These are phyloP conservation scores for Naganishia sp. DNA, from an alignment of 1,284 basidiomycete genomes.

Conservation along the genomic window DNA sequence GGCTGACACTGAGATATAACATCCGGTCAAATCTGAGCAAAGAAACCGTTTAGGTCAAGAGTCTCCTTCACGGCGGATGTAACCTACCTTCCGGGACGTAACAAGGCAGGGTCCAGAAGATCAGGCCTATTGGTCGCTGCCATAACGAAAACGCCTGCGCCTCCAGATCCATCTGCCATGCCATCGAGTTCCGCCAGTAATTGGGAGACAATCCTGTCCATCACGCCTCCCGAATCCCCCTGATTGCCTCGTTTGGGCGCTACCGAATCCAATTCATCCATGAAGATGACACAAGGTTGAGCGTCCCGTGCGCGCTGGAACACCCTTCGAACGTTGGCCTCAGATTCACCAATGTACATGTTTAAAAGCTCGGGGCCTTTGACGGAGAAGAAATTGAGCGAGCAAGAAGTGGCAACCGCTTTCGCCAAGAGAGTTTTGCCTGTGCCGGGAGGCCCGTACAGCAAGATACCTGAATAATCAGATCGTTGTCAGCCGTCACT, in stretches of 20 bases:
- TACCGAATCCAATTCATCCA: slow-evolving; percentile 96
- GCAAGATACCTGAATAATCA: slow-evolving; percentile 69
- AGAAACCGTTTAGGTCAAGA: slow-evolving; percentile 2
- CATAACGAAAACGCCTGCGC: slow-evolving; percentile 87
- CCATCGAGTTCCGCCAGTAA: slow-evolving; percentile 95
- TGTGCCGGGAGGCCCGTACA: slow-evolving; percentile 92
- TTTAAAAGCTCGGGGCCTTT: slow-evolving; percentile 95
- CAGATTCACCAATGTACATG: slow-evolving; percentile 98
- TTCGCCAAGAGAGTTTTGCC: slow-evolving; percentile 95
- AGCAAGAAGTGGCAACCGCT: slow-evolving; percentile 88
- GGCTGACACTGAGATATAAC: slow-evolving; percentile 92
- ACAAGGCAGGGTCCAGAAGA: slow-evolving; percentile 85
- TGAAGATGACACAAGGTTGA: slow-evolving; percentile 90
- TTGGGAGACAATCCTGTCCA: slow-evolving; percentile 96
- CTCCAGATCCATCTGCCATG: slow-evolving; percentile 66
- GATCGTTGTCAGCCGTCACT: neutral
- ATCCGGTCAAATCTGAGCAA: slow-evolving; percentile 84
- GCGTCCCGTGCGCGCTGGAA: slow-evolving; percentile 91
- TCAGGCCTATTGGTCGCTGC: slow-evolving; percentile 98
- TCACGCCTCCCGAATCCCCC: slow-evolving; percentile 93
- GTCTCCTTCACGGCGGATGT: slow-evolving; percentile 7
- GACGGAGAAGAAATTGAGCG: slow-evolving; percentile 91
- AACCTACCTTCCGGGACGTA: slow-evolving; percentile 81
- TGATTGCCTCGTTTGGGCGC: slow-evolving; percentile 95
- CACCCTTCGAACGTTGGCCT: slow-evolving; percentile 88